Percentiles rank a stretch among this genome's conserved stretches.
phyloP scores from a whole-genome alignment of 2,329 filamentous ascomycete genomes.

The Domatiomyces globalis region DNA sequence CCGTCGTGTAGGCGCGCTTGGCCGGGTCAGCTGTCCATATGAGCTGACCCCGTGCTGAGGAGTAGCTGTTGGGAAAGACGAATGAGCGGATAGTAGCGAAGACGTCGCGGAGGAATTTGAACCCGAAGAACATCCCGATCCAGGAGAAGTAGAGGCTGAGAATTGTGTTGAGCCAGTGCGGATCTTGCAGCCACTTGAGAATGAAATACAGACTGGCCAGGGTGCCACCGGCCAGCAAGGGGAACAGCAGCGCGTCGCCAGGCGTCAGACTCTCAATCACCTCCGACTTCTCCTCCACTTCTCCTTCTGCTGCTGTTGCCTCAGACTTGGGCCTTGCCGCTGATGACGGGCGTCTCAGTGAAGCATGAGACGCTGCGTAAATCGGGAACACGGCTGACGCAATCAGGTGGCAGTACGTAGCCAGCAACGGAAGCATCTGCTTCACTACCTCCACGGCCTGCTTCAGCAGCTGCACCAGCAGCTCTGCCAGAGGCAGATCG shows the following conservation, averaged over 20 bases:
- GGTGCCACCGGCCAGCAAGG: conserved; percentile 57
- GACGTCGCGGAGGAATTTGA: conserved; percentile 57
- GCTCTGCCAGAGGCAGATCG: not conserved
- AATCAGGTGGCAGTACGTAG: conserved; percentile 46
- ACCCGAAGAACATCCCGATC: conserved; percentile 63
- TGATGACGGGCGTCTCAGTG: conserved; percentile 67
- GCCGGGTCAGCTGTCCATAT: conserved; percentile 34
- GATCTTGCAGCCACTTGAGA: conserved; percentile 77
- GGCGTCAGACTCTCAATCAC: not conserved
- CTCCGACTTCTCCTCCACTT: conserved; percentile 18
- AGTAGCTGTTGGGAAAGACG: conserved; percentile 61
- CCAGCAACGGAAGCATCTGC: conserved; percentile 29
- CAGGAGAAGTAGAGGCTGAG: conserved; percentile 70
- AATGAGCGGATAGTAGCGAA: conserved; percentile 52
- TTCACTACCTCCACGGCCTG: not conserved
- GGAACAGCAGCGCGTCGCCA: conserved; percentile 68
- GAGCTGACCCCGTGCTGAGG: conserved; percentile 26
- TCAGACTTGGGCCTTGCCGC: conserved; percentile 40
- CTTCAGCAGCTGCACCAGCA: not conserved
- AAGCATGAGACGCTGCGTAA: conserved; percentile 71
- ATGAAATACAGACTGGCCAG: conserved; percentile 70
- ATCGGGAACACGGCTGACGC: conserved; percentile 67
- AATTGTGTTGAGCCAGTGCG: conserved; percentile 65
- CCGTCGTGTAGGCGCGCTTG: conserved; percentile 20
- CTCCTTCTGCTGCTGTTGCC: conserved; percentile 13